Base-by-base conservation (phyloP, 495 filamentous ascomycete genomes). In the Apodospora peruviana region DNA sequence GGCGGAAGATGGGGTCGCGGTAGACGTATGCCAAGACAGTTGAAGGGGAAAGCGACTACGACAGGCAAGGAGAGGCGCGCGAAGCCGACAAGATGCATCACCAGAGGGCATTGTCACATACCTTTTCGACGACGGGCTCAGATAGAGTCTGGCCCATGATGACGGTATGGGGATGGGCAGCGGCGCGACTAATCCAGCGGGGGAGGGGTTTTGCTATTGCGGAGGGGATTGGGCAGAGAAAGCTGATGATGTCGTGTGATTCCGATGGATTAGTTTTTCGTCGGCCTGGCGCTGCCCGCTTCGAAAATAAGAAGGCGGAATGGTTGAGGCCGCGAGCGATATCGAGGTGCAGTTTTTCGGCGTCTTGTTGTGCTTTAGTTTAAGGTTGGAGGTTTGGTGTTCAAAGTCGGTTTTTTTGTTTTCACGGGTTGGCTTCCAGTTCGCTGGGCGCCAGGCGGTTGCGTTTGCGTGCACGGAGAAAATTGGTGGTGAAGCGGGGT, bases 61-160 rank as follows among this genome's bases (percentile, higher is more conserved):
- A 40, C n/a, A n/a, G n/a, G n/a, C n/a, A n/a, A n/a, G n/a, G n/a
- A n/a, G n/a, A 18, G 14, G n/a, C 37, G 19, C 11, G 19, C 40
- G 40, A 17, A 19, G 16, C 2, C 19, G 7, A 43, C 5, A 16
- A 3, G 17, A n/a, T 43, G 14, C 40, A 43, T 14, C 19, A 29
- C n/a, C 4, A 25, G 45, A 48, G 23, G 36, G 36, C 21, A 48
- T 53, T 50, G n/a, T 45, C 50, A 72, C 85, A 64, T 77, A 98
- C 93, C 90, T 98, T 98, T 62, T 97, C 93, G 56, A 95, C 86
- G 59, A 97, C 91, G 43, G 93, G 93, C 78, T 98, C 94, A 66
- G 93, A 97, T 64, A 98, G 85, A 68, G 93, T 98, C 81, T 98
- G 93, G 82, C 93, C 93, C 93, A 98, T 98, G 65, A 60, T 68